phyloP scores from a whole-genome alignment of 2,329 filamentous ascomycete genomes.

The Cytospora chrysosperma region DNA sequence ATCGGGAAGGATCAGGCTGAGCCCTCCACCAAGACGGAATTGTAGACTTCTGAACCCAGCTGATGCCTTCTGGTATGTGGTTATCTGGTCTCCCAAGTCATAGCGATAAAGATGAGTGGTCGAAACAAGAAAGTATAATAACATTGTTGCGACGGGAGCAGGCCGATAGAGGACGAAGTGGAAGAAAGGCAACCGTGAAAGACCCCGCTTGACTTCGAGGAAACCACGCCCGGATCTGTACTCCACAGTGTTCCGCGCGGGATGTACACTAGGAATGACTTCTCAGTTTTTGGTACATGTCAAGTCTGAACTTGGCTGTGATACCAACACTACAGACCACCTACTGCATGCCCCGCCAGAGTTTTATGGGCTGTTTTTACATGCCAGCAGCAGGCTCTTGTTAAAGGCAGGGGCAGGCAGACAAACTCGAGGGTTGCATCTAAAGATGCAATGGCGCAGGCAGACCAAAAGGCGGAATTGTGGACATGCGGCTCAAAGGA shows the following conservation, averaged over 20 bases:
- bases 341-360: not conserved
- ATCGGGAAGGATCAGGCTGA: conserved; percentile 12
- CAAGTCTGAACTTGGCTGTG: not conserved
- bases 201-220: not conserved
- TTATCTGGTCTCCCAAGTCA: not conserved
- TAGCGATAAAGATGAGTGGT: not conserved
- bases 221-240: conserved; percentile 2
- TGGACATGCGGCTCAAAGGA: conserved; percentile 17
- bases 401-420: not conserved
- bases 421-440: conserved; percentile 12
- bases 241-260: conserved; percentile 7
- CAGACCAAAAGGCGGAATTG: conserved; percentile 12
- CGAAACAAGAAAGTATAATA: conserved; percentile 4
- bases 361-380: not conserved
- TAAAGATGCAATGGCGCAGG: conserved; percentile 14
- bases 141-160: conserved; percentile 6
- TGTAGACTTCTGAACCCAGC: conserved; percentile 4
- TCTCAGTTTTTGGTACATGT: not conserved
- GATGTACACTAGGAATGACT: too few relatives aligned
- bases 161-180: conserved; percentile 13
- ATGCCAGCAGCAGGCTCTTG: conserved; percentile 5
- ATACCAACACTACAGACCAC: too few relatives aligned
- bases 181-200: conserved; percentile 21
- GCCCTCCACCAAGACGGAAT: not conserved
- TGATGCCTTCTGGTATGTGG: not conserved